Percentiles rank a stretch among this genome's conserved stretches.
Conservation (phyloP, 2,329 filamentous ascomycete species). For the Pseudogymnoascus sp. region DNA sequence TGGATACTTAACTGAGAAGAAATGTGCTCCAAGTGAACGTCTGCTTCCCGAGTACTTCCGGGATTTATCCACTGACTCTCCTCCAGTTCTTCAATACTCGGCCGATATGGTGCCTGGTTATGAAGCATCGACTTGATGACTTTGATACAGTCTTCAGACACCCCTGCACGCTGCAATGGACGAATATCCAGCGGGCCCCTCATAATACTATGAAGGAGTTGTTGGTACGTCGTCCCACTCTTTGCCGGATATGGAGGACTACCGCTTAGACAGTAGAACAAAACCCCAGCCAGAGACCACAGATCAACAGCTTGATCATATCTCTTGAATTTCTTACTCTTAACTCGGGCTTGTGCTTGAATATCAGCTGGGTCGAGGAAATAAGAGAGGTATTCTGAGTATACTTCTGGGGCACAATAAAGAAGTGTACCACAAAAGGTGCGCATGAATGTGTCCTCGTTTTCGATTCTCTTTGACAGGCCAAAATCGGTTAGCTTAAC, state of each 20-base stretch:
- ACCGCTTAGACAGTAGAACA: slow-evolving; percentile 77
- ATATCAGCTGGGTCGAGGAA: slow-evolving; percentile 53
- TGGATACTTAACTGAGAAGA: slow-evolving; percentile 26
- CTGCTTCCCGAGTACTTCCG: slow-evolving; percentile 15
- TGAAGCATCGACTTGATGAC: slow-evolving; percentile 74
- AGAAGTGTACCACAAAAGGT: slow-evolving; percentile 94
- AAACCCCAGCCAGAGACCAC: slow-evolving; percentile 89
- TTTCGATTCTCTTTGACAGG: slow-evolving; percentile 84
- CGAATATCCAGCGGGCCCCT: slow-evolving; percentile 58
- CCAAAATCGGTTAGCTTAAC: slow-evolving; percentile 97
- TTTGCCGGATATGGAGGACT: slow-evolving; percentile 74
- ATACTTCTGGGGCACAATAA: slow-evolving; percentile 95
- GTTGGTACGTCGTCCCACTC: slow-evolving; percentile 64
- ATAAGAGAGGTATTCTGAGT: slow-evolving; percentile 61
- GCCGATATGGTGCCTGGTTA: slow-evolving; percentile 67
- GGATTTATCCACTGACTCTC: slow-evolving; percentile 62
- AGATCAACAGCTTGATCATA: slow-evolving; percentile 92
- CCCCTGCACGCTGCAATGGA: slow-evolving; percentile 47
- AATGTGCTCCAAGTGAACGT: slow-evolving; percentile 19
- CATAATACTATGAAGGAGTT: slow-evolving; percentile 83
- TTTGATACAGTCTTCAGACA: slow-evolving; percentile 62
- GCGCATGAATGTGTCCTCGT: slow-evolving; percentile 75
- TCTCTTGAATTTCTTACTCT: slow-evolving; percentile 39
- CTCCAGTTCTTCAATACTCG: slow-evolving; percentile 62
- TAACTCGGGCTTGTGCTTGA: slow-evolving; percentile 33